Evolutionary conservation across 352 stramenopile species (phyloP).

Genomic region (Phytophthora sansomeana): DNA sequence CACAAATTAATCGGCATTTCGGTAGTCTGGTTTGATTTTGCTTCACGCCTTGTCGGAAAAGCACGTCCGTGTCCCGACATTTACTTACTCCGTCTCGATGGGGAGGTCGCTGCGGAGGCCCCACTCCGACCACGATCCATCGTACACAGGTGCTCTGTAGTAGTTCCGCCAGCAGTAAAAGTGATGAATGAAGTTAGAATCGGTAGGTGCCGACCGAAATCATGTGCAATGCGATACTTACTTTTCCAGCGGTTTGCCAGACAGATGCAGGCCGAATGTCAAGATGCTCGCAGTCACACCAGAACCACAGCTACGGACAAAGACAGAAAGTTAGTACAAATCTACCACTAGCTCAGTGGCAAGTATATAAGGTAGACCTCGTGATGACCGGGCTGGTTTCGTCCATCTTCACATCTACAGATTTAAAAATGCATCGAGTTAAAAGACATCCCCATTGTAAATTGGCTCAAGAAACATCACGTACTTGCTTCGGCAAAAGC

Average conservation of each 20-base stretch:
- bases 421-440: slow-evolving; percentile 9
- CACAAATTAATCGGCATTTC: slow-evolving; percentile 2
- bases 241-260: slow-evolving; percentile 75
- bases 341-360: neutral
- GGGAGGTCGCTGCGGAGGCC: slow-evolving; percentile 68
- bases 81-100: slow-evolving; percentile 42
- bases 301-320: slow-evolving; percentile 67
- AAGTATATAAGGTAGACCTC: slow-evolving; percentile 41
- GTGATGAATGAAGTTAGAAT: slow-evolving; percentile 10
- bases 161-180: neutral
- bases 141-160: slow-evolving; percentile 81
- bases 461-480: slow-evolving; percentile 12
- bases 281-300: slow-evolving; percentile 73
- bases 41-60: neutral
- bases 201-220: neutral
- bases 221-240: slow-evolving; percentile 27
- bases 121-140: slow-evolving; percentile 92
- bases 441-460: neutral
- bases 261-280: slow-evolving; percentile 71
- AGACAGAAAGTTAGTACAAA: no score
- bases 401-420: slow-evolving; percentile 64
- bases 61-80: slow-evolving; percentile 11
- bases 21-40: neutral
- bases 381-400: slow-evolving; percentile 72
- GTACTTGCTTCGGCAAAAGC: slow-evolving; percentile 80